phyloP scores from a whole-genome alignment of 805 yeast species.

The Sugiyamaella valdiviana region DNA sequence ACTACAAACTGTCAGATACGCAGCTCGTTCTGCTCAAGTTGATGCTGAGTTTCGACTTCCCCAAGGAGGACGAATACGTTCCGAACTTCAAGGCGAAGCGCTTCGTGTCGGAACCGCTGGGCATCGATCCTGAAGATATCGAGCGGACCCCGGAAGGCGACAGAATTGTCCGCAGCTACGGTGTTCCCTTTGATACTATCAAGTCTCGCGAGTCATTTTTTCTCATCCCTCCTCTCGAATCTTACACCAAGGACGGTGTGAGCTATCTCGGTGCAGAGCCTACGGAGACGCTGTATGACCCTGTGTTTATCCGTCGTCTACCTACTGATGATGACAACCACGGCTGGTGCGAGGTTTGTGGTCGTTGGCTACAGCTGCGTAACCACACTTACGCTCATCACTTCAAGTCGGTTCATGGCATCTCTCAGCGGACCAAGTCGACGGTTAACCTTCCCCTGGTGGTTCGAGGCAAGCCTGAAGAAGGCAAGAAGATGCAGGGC shows the following conservation, averaged over 20 bases:
- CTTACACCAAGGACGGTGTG: constrained; percentile 10
- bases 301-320: constrained; percentile 14
- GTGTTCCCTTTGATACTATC: constrained; percentile 15
- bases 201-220: constrained; percentile 6
- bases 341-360: constrained; percentile 21
- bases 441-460: constrained; percentile 12
- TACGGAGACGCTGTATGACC: constrained; percentile 16
- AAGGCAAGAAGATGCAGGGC: constrained; percentile 17
- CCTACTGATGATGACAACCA: constrained; percentile 17
- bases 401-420: constrained; percentile 38
- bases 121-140: not conserved
- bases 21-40: constrained; percentile 2
- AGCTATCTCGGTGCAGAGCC: constrained; percentile 19
- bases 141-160: constrained; percentile 1
- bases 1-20: not conserved
- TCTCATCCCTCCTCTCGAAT: constrained; percentile 7
- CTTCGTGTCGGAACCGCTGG: not conserved
- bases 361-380: constrained; percentile 17
- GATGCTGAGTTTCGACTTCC: constrained; percentile 5
- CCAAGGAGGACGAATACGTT: not conserved
- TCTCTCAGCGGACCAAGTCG: constrained; percentile 25
- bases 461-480: constrained; percentile 13
- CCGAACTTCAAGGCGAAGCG: not conserved
- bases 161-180: constrained; percentile 5
- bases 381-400: constrained; percentile 45